Conservation (phyloP, 1,284 basidiomycete species). For the Xerocomus nothofagi region DNA sequence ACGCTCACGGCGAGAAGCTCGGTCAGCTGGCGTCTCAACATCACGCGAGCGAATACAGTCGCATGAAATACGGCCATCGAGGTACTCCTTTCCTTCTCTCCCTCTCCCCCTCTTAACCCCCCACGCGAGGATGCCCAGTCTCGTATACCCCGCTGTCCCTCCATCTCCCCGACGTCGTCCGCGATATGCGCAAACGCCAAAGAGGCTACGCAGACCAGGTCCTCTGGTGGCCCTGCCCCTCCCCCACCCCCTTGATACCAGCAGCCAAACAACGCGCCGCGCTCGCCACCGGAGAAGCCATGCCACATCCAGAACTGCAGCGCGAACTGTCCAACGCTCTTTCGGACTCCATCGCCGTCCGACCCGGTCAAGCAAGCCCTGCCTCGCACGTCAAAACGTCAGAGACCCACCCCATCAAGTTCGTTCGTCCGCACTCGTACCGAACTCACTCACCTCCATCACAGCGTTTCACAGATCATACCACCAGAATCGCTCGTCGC, state of each 20-base stretch:
- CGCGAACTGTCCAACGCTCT: constrained; percentile 23
- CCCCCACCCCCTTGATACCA: constrained; percentile 21
- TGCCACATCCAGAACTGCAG: constrained; percentile 24
- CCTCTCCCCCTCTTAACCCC: background rate
- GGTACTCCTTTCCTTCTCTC: constrained; percentile 40
- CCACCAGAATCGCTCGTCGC: constrained; percentile 58
- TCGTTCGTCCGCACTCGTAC: constrained; percentile 20
- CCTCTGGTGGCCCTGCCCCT: constrained; percentile 55
- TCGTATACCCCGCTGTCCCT: constrained; percentile 72
- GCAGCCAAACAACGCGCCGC: constrained; percentile 28
- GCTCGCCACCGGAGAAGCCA: constrained; percentile 20
- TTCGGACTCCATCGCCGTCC: constrained; percentile 18
- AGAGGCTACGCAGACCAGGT: constrained; percentile 41
- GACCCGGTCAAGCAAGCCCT: constrained; percentile 3
- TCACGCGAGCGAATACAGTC: constrained; percentile 76
- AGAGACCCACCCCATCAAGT: constrained; percentile 84
- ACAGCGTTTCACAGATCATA: constrained; percentile 65
- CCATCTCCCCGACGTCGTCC: constrained; percentile 64
- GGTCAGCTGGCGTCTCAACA: constrained; percentile 73
- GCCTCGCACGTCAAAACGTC: constrained; percentile 64
- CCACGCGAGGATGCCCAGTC: constrained; percentile 53
- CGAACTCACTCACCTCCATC: constrained; percentile 14
- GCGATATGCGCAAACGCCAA: constrained; percentile 62
- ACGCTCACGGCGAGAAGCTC: too few relatives aligned
- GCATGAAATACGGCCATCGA: constrained; percentile 69